These are phyloP conservation scores for Crithidia fasciculata DNA, from an alignment of 208 protist species.

Conservation along the genomic window DNA sequence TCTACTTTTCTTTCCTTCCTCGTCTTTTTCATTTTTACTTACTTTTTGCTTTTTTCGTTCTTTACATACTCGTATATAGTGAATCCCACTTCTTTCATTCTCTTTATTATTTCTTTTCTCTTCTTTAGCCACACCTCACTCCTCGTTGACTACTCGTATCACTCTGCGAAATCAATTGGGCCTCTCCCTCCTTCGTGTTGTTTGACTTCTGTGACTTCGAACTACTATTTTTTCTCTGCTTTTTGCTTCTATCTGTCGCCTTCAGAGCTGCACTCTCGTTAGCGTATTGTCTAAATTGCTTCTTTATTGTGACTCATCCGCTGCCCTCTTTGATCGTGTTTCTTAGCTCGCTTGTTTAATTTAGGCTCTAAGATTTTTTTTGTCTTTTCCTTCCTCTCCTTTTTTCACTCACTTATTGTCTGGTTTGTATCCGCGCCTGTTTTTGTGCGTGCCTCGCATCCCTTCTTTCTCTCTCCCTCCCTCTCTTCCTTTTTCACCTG, in stretches of 20 bases:
- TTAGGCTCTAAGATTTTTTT: neutral
- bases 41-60: neutral
- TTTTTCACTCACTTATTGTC: neutral
- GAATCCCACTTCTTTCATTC: neutral
- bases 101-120: neutral
- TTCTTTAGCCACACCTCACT: neutral
- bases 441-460: no score
- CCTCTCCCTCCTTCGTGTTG: no score
- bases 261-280: no score
- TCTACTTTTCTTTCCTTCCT: neutral
- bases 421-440: neutral
- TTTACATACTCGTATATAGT: neutral
- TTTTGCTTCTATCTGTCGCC: no score
- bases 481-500: neutral
- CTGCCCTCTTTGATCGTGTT: neutral
- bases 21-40: conserved; percentile 13
- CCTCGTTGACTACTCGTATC: no score
- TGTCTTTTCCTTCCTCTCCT: neutral
- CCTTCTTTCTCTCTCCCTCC: neutral
- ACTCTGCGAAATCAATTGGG: no score
- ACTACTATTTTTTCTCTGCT: no score
- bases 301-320: no score
- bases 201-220: no score
- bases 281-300: no score
- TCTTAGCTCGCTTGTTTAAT: neutral